Evolutionary conservation across 2,329 filamentous ascomycete species (phyloP).

Genomic region (Huntiella savannae): DNA sequence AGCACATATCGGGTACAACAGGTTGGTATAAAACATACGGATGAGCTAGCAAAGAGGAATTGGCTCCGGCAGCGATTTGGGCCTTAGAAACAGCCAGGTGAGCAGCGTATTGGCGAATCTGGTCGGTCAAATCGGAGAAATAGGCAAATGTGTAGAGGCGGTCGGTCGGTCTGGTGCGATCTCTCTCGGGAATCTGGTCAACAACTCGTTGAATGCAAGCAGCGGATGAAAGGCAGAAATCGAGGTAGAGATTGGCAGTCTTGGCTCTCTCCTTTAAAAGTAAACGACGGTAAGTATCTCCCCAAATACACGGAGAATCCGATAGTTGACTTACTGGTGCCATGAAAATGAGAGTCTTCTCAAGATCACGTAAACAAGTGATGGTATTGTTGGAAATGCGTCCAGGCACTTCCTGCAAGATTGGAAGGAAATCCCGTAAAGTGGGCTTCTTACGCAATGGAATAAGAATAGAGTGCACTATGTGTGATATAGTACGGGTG

Average conservation of each 20-base stretch:
- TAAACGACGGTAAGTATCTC: constrained; percentile 51
- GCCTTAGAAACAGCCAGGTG: constrained; percentile 56
- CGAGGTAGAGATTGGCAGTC: constrained; percentile 51
- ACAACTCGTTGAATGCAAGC: constrained; percentile 79
- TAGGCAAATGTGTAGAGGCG: constrained; percentile 89
- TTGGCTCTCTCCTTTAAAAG: constrained; percentile 61
- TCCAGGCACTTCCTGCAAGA: constrained; percentile 59
- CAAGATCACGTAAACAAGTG: constrained; percentile 76
- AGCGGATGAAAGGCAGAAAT: constrained; percentile 80
- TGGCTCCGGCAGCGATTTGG: constrained; percentile 34
- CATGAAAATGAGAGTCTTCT: constrained; percentile 80
- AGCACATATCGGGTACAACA: neutral
- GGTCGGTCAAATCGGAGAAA: constrained; percentile 88
- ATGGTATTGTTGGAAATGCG: constrained; percentile 73
- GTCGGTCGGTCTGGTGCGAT: constrained; percentile 69
- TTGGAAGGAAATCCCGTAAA: constrained; percentile 62
- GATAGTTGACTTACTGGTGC: constrained; percentile 70
- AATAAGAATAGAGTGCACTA: constrained; percentile 58
- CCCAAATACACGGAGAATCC: constrained; percentile 35
- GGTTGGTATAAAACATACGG: constrained; percentile 16
- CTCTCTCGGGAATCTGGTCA: constrained; percentile 65
- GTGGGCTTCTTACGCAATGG: constrained; percentile 56
- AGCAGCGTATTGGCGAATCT: constrained; percentile 76
- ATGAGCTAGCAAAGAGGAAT: constrained; percentile 35
- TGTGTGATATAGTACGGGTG: constrained; percentile 26